Conservation (phyloP, 345 rosid genomes). For the Abelmoschus esculentus region DNA sequence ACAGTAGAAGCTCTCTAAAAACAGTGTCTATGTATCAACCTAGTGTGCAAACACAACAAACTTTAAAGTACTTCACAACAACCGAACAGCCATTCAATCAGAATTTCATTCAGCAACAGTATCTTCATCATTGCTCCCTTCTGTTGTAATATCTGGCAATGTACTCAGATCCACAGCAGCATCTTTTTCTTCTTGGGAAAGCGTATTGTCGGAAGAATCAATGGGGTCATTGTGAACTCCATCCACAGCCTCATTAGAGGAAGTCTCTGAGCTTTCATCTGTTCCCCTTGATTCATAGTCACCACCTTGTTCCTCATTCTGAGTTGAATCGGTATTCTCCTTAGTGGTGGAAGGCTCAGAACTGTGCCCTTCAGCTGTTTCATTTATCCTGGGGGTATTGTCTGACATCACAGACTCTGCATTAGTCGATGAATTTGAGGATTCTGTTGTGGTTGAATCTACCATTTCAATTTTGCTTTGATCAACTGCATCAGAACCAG, state of each 20-base stretch:
- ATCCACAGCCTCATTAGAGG: slow-evolving; percentile 20
- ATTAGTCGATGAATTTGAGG: slow-evolving; percentile 23
- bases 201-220: slow-evolving; percentile 29
- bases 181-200: slow-evolving; percentile 39
- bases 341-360: slow-evolving; percentile 21
- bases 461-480: slow-evolving; percentile 20
- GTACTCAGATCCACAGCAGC: slow-evolving; percentile 41
- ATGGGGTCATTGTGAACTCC: slow-evolving; percentile 22
- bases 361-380: slow-evolving; percentile 25
- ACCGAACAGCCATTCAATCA: background rate
- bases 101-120: slow-evolving; percentile 36
- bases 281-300: slow-evolving; percentile 24
- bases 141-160: slow-evolving; percentile 37
- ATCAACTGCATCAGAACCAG: slow-evolving; percentile 21
- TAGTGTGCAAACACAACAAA: slow-evolving; percentile 13
- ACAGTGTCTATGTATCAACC: slow-evolving; percentile 12
- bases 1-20: background rate
- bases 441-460: slow-evolving; percentile 19
- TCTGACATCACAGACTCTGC: slow-evolving; percentile 19
- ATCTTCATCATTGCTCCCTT: slow-evolving; percentile 30
- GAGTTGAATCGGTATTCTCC: slow-evolving; percentile 21
- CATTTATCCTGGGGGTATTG: slow-evolving; percentile 23
- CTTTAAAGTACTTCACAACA: slow-evolving; percentile 12
- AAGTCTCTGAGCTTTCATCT: slow-evolving; percentile 25
- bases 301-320: slow-evolving; percentile 12